phyloP scores from a whole-genome alignment of 2,329 filamentous ascomycete species.

The Xylariomycetidae sp. region DNA sequence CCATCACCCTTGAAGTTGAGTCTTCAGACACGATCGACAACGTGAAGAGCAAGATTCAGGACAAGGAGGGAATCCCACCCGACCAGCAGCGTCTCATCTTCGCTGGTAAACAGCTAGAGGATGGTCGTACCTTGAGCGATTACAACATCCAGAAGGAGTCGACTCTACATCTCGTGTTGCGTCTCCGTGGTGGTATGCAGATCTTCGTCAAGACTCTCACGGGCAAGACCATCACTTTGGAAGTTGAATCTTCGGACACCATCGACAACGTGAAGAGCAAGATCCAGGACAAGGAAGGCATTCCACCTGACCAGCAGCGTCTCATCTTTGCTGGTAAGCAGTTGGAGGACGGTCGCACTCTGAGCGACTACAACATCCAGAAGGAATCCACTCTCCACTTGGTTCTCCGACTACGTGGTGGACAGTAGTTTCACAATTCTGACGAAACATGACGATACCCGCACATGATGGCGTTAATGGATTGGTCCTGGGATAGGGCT shows the following conservation, averaged over 20 bases:
- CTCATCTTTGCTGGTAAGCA: conserved; percentile 69
- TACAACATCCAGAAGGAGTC: conserved; percentile 97
- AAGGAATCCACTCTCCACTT: conserved; percentile 70
- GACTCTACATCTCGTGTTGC: conserved; percentile 74
- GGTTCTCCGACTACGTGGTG: conserved; percentile 67
- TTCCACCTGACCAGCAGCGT: conserved; percentile 66
- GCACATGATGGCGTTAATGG: conserved; percentile 25
- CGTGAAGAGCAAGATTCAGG: conserved; percentile 89
- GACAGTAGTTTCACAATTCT: conserved; percentile 35
- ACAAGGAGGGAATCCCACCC: conserved; percentile 89
- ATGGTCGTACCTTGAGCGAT: conserved; percentile 84
- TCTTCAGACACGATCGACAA: conserved; percentile 90
- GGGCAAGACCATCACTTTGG: conserved; percentile 65
- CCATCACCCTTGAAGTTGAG: conserved; percentile 88
- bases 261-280: conserved; percentile 69
- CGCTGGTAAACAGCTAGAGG: conserved; percentile 88
- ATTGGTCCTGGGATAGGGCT: conserved; percentile 9
- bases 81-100: conserved; percentile 95
- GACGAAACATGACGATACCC: conserved; percentile 17
- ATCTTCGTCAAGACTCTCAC: conserved; percentile 70
- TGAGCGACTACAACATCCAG: conserved; percentile 89
- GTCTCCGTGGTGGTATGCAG: conserved; percentile 77
- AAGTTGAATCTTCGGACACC: conserved; percentile 64
- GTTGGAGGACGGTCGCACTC: conserved; percentile 69
- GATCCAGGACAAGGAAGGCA: conserved; percentile 70